These are phyloP conservation scores for Luvunga scandens DNA, from an alignment of 345 rosid species.

Conservation along the genomic window DNA sequence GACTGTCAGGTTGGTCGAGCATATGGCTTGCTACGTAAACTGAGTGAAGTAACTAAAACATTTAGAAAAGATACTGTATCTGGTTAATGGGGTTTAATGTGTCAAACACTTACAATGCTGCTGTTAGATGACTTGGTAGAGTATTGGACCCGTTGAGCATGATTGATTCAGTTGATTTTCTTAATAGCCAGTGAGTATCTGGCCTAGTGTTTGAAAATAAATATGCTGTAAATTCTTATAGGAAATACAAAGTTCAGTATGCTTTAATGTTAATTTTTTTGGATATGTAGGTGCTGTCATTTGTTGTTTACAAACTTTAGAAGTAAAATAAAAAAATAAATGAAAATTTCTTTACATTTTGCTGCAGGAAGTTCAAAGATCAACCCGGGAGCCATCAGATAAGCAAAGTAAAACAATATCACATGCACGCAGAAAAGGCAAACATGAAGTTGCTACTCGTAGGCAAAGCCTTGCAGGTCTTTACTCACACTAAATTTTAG, in stretches of 20 bases:
- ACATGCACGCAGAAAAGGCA: slow-evolving; percentile 28
- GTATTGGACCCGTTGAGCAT: not conserved
- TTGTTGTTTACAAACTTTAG: not conserved
- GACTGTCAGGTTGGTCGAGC: not conserved
- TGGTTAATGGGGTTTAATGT: not conserved
- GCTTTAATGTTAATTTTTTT: not conserved
- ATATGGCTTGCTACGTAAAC: not conserved
- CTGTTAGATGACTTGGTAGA: not conserved
- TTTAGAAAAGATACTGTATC: too few relatives aligned
- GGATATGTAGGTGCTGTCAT: not conserved
- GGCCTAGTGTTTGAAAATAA: not conserved
- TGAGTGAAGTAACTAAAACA: too few relatives aligned
- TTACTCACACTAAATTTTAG: slow-evolving; percentile 20
- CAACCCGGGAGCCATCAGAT: slow-evolving; percentile 27
- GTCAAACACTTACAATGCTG: not conserved
- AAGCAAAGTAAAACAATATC: slow-evolving; percentile 27
- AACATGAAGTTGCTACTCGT: slow-evolving; percentile 30
- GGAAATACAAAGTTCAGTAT: not conserved
- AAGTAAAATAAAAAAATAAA: not conserved
- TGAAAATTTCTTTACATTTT: slow-evolving; percentile 4
- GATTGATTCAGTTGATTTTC: not conserved
- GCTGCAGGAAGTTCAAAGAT: slow-evolving; percentile 39
- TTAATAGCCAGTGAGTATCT: not conserved
- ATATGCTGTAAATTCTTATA: not conserved
- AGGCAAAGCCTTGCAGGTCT: slow-evolving; percentile 93